Evolutionary conservation across 495 filamentous ascomycete genomes (phyloP), one percentile per base, ranked within the genome.

Genomic region (Aspergillus coremiiformis): DNA sequence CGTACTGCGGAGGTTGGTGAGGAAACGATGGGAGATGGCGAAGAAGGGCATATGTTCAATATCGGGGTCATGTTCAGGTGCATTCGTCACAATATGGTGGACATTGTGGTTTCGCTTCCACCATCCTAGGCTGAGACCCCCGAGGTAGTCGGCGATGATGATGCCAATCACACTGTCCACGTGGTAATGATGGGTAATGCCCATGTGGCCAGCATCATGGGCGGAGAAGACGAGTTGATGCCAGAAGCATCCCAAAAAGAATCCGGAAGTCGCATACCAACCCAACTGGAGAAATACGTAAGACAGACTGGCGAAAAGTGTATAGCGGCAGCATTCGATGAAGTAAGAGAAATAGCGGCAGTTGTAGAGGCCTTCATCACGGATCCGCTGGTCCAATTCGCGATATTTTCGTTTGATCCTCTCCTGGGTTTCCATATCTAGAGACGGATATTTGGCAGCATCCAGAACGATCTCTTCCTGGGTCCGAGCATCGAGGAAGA

Each of bases 91-190:
- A 58, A 98, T 90, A 59, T 98, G 93, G 65, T 98, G 93, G 22
- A 98, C 93, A 67, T 98, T 98, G 71, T 98, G 93, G 66, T 83
- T 96, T 48, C 81, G 78, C 67, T 98, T 98, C 93, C 93, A 98
- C 93, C 93, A 98, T 9, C 92, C 87, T 12, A 93, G 54, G 41
- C 87, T 93, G n/a, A 98, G 70, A 4, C 93, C 93, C 19, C 93
- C 93, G 3, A 91, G 72, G 58, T 86, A 98, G 64, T 95, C 84
- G 20, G 93, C 92, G 58, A 97, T 87, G 49, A 95, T 68, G 58
- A 97, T 95, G 29, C 89, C 91, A 57, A 97, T 89, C 30, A 84
- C 71, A 5, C 86, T 85, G 69, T 98, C 93, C 15, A 79, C 69
- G 21, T 84, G 81, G 66, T 89, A 96, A 61, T 83, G 69, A 63